Evolutionary conservation across 1,139 yeast genomes (phyloP).

Genomic region (Blastobotrys indianensis): DNA sequence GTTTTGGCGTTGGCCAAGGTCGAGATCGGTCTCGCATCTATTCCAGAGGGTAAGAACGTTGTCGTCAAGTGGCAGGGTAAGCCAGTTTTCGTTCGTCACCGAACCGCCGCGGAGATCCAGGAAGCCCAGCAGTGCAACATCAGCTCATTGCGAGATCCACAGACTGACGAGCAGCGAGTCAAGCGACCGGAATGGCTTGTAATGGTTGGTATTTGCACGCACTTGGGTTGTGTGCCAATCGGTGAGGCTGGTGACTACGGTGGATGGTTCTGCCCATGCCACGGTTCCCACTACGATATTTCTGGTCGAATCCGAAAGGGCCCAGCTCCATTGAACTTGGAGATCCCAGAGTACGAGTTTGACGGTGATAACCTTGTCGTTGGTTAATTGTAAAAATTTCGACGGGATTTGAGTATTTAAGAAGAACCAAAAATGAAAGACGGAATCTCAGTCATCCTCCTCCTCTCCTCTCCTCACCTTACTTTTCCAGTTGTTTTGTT

Average conservation of each 20-base stretch:
- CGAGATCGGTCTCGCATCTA: slow-evolving; percentile 88
- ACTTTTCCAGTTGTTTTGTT: too few species aligned
- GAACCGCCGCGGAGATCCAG: slow-evolving; percentile 86
- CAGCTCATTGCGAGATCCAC: slow-evolving; percentile 82
- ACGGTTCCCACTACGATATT: slow-evolving; percentile 99
- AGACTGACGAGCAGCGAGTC: slow-evolving; percentile 88
- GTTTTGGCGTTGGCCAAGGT: slow-evolving; percentile 99
- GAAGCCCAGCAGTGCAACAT: slow-evolving; percentile 88
- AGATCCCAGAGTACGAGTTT: slow-evolving; percentile 88
- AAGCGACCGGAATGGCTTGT: slow-evolving; percentile 97
- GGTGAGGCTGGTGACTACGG: slow-evolving; percentile 99
- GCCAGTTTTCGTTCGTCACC: slow-evolving; percentile 99
- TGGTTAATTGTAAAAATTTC: slow-evolving; percentile 41
- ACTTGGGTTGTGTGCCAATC: slow-evolving; percentile 99
- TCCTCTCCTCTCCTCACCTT: too few species aligned
- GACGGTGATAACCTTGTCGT: slow-evolving; percentile 73
- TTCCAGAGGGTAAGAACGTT: slow-evolving; percentile 97
- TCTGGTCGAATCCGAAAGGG: slow-evolving; percentile 99
- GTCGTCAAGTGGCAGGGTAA: slow-evolving; percentile 99
- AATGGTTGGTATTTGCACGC: slow-evolving; percentile 99
- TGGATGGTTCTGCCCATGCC: slow-evolving; percentile 99
- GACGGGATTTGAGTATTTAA: too few species aligned
- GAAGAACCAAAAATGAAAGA: too few species aligned
- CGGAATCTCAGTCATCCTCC: too few species aligned
- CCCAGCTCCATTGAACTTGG: slow-evolving; percentile 99